Conservation (phyloP, 306 rosid species). For the Pterocarpus santalinus region DNA sequence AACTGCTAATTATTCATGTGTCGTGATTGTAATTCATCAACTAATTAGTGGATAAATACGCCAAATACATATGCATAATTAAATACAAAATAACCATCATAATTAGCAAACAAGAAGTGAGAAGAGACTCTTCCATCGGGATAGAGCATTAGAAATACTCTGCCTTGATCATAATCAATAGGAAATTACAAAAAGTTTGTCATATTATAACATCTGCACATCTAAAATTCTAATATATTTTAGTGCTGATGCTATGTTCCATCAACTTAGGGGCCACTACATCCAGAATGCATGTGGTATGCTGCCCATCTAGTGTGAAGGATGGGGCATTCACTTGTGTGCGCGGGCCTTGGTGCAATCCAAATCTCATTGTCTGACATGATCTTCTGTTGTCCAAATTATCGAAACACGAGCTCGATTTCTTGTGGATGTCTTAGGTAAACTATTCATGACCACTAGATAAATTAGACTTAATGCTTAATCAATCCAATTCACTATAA, state of each 20-base stretch:
- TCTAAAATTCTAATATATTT: no score
- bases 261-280: slow-evolving; percentile 8
- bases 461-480: background rate
- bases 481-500: background rate
- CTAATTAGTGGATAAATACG: no score
- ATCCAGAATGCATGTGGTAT: slow-evolving; percentile 34
- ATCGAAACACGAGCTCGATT: background rate
- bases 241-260: background rate
- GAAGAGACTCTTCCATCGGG: no score
- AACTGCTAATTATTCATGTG: background rate
- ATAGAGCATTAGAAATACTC: background rate
- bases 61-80: background rate
- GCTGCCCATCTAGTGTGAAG: slow-evolving; percentile 2
- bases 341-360: slow-evolving; percentile 6
- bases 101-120: background rate
- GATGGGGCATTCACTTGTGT: slow-evolving; percentile 31
- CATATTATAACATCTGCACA: no score
- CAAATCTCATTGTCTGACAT: background rate
- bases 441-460: background rate
- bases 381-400: background rate
- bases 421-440: background rate
- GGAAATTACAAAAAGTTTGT: background rate
- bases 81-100: background rate
- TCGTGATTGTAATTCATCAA: background rate
- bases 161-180: background rate